Evolutionary conservation across 108 stramenopile genomes (phyloP).

Genomic region (Pseudonitzschia delicatissima): DNA sequence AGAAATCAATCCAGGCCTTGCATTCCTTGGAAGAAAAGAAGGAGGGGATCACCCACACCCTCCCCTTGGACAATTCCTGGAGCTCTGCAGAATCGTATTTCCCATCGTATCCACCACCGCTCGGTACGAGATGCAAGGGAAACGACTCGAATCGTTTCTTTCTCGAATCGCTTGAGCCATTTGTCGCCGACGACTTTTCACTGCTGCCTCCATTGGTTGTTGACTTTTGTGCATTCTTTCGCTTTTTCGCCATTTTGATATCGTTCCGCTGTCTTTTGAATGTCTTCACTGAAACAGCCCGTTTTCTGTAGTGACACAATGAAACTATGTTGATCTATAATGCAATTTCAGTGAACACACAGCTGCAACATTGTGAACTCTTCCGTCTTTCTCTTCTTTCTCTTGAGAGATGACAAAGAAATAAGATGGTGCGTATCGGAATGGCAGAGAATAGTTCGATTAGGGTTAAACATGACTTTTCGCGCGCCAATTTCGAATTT

Average conservation of each 20-base stretch:
- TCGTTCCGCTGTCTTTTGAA: neutral
- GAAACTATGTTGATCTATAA: neutral
- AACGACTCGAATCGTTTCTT: neutral
- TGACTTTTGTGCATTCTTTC: slow-evolving; percentile 10
- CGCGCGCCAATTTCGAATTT: neutral
- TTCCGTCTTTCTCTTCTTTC: neutral
- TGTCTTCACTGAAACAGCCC: neutral
- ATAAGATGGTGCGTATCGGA: neutral
- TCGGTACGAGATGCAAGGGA: slow-evolving; percentile 6
- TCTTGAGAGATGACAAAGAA: neutral
- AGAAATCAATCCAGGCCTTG: slow-evolving; percentile 71
- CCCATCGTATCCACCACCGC: neutral
- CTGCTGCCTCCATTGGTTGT: neutral
- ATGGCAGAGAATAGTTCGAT: neutral
- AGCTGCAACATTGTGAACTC: neutral
- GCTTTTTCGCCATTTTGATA: slow-evolving; percentile 19
- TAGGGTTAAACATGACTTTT: neutral
- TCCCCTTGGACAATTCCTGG: slow-evolving; percentile 17
- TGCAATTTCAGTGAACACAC: neutral
- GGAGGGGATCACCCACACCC: slow-evolving; percentile 28
- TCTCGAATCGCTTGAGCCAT: neutral
- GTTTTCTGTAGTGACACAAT: neutral
- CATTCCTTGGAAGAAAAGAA: slow-evolving; percentile 73
- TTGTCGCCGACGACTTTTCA: neutral
- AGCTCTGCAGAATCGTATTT: slow-evolving; percentile 4